Base-by-base conservation (phyloP, 2,329 filamentous ascomycete genomes). In the Phoma sp. region DNA sequence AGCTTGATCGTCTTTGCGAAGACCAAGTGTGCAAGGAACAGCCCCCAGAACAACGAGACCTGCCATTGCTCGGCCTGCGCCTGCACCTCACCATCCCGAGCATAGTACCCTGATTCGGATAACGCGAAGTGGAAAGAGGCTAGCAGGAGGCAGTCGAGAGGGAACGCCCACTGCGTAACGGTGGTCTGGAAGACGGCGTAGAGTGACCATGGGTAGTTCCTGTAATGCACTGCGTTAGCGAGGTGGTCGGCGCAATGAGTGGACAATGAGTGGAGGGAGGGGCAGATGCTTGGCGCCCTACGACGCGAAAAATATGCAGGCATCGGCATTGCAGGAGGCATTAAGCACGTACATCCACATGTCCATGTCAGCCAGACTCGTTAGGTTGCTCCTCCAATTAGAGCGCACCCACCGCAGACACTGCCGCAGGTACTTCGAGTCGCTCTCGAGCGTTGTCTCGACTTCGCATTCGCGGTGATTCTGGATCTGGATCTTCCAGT, bases 311-410 rank as follows among this genome's bases (percentile, higher is more conserved):
- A 60, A 54, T 62, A 57, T 60, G 58, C 58, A 63, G 46, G 59
- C 53, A 59, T 58, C 43, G 61, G 53, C 65, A 63, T 61, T 58
- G 52, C 52, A 49, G 36, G 46, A 50, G 52, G 36, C 14, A 50
- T 55, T 55, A 37, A 55, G 46, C 37, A 73, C 91, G 88, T 83
- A 96, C 93, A 79, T 87, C 86, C 90, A 91, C 69, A 97, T 90
- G 70, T 91, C 85, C 71, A 89, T 82, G 77, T 97, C 93, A 60
- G 86, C 85, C 61, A 97, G 82, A 75, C 91, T 97, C 47, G 91
- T 97, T 76, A 91, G 88, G 76, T 98, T 98, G 80, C 92, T 96
- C 71, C 93, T 85, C 93, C 93, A 98, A 77, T 98, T 98, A 81
- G 93, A 97, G 69, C 93, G 87, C 38, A 95, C 92, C 93, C 93